phyloP scores from a whole-genome alignment of 2,329 filamentous ascomycete species.

The Claviceps sp. region DNA sequence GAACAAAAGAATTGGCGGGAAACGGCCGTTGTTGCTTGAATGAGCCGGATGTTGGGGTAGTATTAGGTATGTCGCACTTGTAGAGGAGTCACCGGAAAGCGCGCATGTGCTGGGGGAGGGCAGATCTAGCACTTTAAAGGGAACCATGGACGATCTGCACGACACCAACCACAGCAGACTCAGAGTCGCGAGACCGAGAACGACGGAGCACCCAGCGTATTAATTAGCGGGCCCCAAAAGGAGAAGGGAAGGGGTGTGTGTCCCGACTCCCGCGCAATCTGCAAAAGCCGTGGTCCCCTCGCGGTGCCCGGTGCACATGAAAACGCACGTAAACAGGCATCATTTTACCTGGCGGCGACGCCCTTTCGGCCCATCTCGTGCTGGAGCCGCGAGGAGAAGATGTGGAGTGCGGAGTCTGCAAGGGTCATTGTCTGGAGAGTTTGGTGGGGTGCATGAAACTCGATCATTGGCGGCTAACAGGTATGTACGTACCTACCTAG shows the following conservation, averaged over 20 bases:
- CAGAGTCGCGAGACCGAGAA: neutral
- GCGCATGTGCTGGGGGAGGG: neutral
- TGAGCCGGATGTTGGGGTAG: neutral
- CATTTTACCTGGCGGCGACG: constrained; percentile 1
- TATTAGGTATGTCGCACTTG: constrained; percentile 2
- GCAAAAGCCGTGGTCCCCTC: neutral
- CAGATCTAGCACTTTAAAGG: constrained; percentile 3
- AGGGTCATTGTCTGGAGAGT: neutral
- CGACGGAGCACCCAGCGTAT: neutral
- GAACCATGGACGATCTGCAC: neutral
- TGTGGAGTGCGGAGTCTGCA: constrained; percentile 7
- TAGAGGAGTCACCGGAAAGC: neutral
- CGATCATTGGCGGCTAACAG: no score
- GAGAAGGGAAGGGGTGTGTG: neutral
- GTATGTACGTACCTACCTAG: no score
- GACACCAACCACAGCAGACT: neutral
- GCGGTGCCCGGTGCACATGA: neutral
- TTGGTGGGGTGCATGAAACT: neutral
- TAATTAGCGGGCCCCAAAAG: neutral
- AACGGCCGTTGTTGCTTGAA: neutral
- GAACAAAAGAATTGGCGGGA: neutral
- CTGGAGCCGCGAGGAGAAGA: constrained; percentile 1
- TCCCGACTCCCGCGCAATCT: neutral
- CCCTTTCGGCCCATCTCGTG: constrained; percentile 7
- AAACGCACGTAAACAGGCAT: neutral